Percentiles rank a stretch among this genome's conserved stretches.
Conservation (phyloP, 352 stramenopile species). For the Aphanomyces euteiches region DNA sequence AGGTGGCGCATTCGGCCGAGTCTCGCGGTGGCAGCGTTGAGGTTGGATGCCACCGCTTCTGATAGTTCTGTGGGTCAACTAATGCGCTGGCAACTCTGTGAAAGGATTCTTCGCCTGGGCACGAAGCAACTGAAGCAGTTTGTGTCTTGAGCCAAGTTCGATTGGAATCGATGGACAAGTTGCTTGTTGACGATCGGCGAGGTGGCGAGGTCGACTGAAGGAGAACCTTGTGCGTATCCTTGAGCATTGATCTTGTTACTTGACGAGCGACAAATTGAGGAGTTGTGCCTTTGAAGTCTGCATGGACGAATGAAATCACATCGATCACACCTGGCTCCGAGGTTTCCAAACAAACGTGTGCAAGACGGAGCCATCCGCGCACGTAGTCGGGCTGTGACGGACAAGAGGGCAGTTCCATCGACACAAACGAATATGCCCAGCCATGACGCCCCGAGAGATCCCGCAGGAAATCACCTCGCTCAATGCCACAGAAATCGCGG, state of each 20-base stretch:
- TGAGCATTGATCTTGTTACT: neutral
- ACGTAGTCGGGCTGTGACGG: constrained; percentile 1
- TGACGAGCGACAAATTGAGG: constrained; percentile 3
- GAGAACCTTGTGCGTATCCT: neutral
- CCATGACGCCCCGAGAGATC: neutral
- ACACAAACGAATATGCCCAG: constrained; percentile 6
- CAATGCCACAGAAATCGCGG: constrained; percentile 9
- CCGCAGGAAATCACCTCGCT: neutral
- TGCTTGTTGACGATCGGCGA: neutral
- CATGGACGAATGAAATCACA: constrained; percentile 8
- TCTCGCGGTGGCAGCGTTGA: neutral
- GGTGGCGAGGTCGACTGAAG: neutral
- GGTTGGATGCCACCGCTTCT: neutral
- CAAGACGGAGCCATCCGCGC: neutral
- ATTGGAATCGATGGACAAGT: neutral
- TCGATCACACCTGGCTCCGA: neutral
- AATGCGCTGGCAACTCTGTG: neutral
- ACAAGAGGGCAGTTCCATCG: neutral
- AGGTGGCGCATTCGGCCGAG: neutral
- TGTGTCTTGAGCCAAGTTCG: neutral
- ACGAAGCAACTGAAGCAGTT: neutral
- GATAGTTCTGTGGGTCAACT: neutral
- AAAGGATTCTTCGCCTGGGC: neutral
- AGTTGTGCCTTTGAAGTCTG: neutral
- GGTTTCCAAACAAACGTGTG: neutral